These are phyloP conservation scores for Phytophthora meadii DNA, from an alignment of 352 stramenopile species.

Conservation along the genomic window DNA sequence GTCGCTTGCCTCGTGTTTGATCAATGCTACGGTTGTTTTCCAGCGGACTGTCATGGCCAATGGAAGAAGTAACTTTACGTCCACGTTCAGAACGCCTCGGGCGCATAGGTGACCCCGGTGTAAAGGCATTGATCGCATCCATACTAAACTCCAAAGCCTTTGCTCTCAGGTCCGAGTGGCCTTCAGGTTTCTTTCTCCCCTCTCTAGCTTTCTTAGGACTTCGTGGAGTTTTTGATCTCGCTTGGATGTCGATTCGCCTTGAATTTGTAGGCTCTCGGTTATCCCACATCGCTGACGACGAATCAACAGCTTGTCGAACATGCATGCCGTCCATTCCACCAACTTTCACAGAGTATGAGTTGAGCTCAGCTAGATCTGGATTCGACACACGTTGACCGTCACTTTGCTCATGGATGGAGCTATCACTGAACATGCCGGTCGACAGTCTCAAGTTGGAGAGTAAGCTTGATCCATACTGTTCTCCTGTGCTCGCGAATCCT, in stretches of 20 bases:
- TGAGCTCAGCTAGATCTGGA: conserved; percentile 66
- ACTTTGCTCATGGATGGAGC: conserved; percentile 6
- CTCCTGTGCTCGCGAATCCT: conserved; percentile 25
- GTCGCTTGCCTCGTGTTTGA: conserved; percentile 30
- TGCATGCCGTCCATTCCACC: conserved; percentile 36
- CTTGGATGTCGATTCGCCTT: conserved; percentile 42
- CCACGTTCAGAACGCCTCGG: conserved; percentile 25
- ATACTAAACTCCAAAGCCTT: conserved; percentile 34
- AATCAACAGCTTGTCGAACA: conserved; percentile 25
- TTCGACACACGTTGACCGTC: conserved; percentile 45
- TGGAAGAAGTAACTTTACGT: conserved; percentile 11
- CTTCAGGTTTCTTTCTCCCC: conserved; percentile 26
- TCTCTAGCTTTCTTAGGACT: conserved; percentile 34
- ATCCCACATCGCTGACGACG: conserved; percentile 16
- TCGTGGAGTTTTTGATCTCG: conserved; percentile 26
- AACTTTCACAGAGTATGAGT: conserved; percentile 70
- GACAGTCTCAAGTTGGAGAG: conserved; percentile 39
- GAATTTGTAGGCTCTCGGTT: conserved; percentile 27
- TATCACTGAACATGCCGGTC: conserved; percentile 31
- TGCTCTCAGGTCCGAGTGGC: conserved; percentile 22
- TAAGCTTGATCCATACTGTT: conserved; percentile 38
- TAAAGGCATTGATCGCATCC: conserved; percentile 25
- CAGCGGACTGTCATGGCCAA: conserved; percentile 8
- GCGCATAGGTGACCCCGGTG: conserved; percentile 18
- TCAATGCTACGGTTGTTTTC: conserved; percentile 18